phyloP scores from a whole-genome alignment of 2,329 filamentous ascomycete species.

The Fusarium pseudoanthophilum region DNA sequence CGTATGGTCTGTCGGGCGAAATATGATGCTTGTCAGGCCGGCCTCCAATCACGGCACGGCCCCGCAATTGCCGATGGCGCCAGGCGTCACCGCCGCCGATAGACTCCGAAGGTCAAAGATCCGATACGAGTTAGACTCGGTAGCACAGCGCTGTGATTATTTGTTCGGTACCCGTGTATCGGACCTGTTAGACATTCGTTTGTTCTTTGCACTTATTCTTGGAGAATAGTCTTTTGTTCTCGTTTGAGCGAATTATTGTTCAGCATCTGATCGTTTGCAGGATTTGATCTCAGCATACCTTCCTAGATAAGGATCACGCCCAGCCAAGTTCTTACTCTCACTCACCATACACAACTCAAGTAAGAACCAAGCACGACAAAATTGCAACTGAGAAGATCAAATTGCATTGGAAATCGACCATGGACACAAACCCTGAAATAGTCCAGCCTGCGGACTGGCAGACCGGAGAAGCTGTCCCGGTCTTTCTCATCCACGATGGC shows the following conservation, averaged over 20 bases:
- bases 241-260: constrained; percentile 37
- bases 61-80: constrained; percentile 17
- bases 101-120: background rate
- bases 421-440: constrained; percentile 48
- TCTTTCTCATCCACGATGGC: constrained; percentile 69
- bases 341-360: background rate
- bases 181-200: background rate
- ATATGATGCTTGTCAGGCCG: background rate
- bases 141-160: background rate
- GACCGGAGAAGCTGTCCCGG: constrained; percentile 51
- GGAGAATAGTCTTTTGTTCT: background rate
- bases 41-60: constrained; percentile 11
- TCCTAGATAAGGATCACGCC: background rate
- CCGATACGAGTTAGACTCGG: background rate
- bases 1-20: background rate
- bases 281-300: background rate
- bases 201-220: background rate
- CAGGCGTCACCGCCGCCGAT: constrained; percentile 17
- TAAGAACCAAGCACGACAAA: background rate
- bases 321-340: background rate
- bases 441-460: constrained; percentile 50
- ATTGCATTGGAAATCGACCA: background rate
- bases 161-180: background rate
- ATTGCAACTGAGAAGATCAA: background rate
- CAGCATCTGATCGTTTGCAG: background rate